Base-by-base conservation (phyloP, 2,329 filamentous ascomycete species). In the Fusarium bactridioides region DNA sequence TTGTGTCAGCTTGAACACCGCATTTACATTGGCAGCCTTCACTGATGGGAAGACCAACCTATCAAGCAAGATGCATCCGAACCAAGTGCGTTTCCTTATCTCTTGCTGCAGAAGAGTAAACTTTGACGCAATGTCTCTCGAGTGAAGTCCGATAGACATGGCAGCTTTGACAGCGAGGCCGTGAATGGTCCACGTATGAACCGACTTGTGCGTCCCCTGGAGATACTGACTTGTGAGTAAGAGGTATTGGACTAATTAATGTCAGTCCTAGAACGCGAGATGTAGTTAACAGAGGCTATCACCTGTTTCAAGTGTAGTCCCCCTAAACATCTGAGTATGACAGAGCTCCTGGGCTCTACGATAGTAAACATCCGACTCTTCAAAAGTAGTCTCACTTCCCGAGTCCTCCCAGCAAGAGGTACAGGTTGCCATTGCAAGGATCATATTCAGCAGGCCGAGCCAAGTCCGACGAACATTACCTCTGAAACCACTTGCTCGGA, bases 181-280 rank as follows among this genome's bases (percentile, higher is more conserved):
- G 67, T 89, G 87, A 0, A 85, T 81, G 0, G 82, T 86, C 86
- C 87, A 89, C 4, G 87, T 84, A 60, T 88, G 83, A 5, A 87
- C 80, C 0, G 86, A 87, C 25, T 83, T 84, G 41, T 87, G 84
- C 0, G 86, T 88, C 4, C 87, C 86, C 71, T 89, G 86, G 0
- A 88, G 80, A 63, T 88, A 89, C 53, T 86, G 85, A 9, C 82
- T 83, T 70, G 84, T 81, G 1, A 89, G 65, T 0, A 89, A 79
- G 12, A 88, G 80, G 45, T 82, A 83, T 73, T 88, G 86, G 0
- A 88, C 86, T 74, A 13, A 4, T 12, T 4, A 4, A 4, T 10
- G 10, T 41, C 12, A 64, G 54, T 25, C 5, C 19, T 9, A 21
- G 3, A 3, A 3, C n/a, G 21, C 6, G 8, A 21, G 2, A 25